phyloP scores from a whole-genome alignment of 2,329 filamentous ascomycete genomes.

The Xylariaceae sp. region DNA sequence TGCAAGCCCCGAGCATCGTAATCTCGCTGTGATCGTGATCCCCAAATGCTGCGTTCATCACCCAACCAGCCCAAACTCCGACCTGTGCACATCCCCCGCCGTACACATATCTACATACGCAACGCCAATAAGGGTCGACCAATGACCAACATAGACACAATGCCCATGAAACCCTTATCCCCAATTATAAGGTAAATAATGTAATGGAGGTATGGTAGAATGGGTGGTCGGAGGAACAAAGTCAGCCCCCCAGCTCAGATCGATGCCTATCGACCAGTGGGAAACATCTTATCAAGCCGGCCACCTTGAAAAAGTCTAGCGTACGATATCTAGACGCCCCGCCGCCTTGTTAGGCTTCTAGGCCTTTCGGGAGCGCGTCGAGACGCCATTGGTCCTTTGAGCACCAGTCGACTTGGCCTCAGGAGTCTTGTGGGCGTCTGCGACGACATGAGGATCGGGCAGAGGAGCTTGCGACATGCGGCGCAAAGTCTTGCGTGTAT shows the following conservation, averaged over 20 bases:
- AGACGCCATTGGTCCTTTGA: slow-evolving; percentile 55
- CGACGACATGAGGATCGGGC: slow-evolving; percentile 76
- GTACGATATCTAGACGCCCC: no score
- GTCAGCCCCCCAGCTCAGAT: no score
- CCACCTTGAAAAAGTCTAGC: no score
- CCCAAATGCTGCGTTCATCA: slow-evolving; percentile 21
- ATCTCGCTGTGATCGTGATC: background rate
- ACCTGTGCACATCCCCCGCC: slow-evolving; percentile 16
- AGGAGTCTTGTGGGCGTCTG: slow-evolving; percentile 53
- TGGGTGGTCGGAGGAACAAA: background rate
- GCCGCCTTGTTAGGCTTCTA: slow-evolving; percentile 32
- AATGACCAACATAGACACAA: slow-evolving; percentile 14
- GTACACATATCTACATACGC: slow-evolving; percentile 21
- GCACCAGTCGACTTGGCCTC: slow-evolving; percentile 49
- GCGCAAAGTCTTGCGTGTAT: slow-evolving; percentile 72
- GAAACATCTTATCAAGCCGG: no score
- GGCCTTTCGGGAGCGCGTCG: slow-evolving; percentile 67
- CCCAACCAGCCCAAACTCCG: slow-evolving; percentile 22
- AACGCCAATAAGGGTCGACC: slow-evolving; percentile 12
- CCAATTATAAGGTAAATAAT: slow-evolving; percentile 26
- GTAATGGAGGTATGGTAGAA: slow-evolving; percentile 23
- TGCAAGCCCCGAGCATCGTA: no score
- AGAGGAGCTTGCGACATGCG: slow-evolving; percentile 64
- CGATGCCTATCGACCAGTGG: no score
- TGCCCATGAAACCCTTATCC: slow-evolving; percentile 18